Conservation (phyloP, 441 rosid genomes). For the Gossypium trilobum region DNA sequence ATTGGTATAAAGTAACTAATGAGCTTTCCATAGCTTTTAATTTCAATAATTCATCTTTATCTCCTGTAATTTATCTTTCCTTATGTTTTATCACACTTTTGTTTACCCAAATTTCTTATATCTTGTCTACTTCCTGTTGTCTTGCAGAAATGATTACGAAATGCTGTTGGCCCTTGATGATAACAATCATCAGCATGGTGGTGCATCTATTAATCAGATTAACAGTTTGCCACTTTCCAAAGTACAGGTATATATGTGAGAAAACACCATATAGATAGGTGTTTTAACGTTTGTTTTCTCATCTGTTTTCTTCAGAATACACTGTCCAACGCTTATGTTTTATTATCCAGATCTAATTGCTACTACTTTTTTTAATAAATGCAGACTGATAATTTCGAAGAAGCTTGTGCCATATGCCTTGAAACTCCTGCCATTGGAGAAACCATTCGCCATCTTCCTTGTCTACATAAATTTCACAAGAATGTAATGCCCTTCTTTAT, state of each 20-base stretch:
- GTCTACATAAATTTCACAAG: constrained; percentile 94
- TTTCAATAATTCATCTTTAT: not conserved
- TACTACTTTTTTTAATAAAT: constrained; percentile 15
- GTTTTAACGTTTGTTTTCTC: not conserved
- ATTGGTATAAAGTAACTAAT: not conserved
- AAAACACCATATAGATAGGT: not conserved
- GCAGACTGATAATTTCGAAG: constrained; percentile 59
- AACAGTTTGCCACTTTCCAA: constrained; percentile 70
- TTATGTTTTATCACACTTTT: not conserved
- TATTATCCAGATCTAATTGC: constrained; percentile 1
- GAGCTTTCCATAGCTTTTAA: not conserved
- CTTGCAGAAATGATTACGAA: constrained; percentile 79
- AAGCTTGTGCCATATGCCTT: constrained; percentile 73
- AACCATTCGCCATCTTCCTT: constrained; percentile 83
- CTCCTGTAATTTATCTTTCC: not conserved
- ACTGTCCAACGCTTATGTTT: not conserved
- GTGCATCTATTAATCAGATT: constrained; percentile 59
- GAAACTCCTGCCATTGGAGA: constrained; percentile 70
- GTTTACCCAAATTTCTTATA: not conserved
- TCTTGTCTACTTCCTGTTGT: not conserved
- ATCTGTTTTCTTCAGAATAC: not conserved
- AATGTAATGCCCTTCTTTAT: constrained; percentile 31
- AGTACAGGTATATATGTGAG: constrained; percentile 47
- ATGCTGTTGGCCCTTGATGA: constrained; percentile 85
- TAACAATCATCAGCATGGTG: constrained; percentile 41